Conservation (phyloP, 805 yeast species). For the Barnettozyma pratensis region DNA sequence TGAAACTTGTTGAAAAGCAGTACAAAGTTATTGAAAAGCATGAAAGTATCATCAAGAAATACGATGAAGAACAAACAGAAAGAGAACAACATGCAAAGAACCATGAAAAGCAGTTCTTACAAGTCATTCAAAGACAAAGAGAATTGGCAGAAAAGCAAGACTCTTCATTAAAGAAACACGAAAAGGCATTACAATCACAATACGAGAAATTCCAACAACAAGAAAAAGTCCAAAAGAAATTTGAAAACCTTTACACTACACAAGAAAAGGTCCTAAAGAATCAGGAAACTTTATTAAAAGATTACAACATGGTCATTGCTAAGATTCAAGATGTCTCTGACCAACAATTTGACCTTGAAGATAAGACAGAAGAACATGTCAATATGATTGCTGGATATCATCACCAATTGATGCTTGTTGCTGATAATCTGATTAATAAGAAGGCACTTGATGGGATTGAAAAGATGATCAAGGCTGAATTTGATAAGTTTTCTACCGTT, state of each 20-base stretch:
- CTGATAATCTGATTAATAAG: neutral
- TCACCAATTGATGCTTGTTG: neutral
- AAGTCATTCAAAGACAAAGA: neutral
- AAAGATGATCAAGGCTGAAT: neutral
- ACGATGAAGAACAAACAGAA: neutral
- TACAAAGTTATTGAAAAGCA: neutral
- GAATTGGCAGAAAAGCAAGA: constrained; percentile 1
- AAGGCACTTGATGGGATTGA: neutral
- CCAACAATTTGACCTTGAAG: neutral
- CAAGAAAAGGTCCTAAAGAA: neutral
- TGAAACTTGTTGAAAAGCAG: constrained; percentile 1
- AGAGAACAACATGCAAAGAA: neutral
- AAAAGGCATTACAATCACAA: neutral
- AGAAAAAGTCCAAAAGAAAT: neutral
- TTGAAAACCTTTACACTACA: neutral
- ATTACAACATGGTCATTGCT: neutral
- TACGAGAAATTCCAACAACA: neutral
- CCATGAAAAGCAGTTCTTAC: neutral
- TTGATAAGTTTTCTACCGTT: neutral
- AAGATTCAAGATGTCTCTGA: neutral
- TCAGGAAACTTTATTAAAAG: neutral
- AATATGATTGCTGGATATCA: neutral
- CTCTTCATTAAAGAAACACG: neutral
- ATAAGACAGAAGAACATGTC: neutral
- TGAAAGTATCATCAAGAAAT: neutral